Conservation (phyloP, 1,284 basidiomycete genomes). For the Amylostereum chailletii region DNA sequence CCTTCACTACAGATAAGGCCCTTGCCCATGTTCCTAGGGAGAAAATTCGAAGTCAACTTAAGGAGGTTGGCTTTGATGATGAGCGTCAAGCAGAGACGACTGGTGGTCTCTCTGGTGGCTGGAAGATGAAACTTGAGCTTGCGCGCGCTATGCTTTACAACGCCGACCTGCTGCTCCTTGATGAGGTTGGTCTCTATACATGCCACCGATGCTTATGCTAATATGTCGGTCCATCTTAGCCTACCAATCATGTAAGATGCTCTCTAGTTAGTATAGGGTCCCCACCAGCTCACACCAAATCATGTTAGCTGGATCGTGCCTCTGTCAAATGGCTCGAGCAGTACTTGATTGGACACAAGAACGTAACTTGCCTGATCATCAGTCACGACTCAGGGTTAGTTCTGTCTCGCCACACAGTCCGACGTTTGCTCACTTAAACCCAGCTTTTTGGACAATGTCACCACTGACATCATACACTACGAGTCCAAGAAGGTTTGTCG, state of each 20-base stretch:
- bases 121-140: slow-evolving; percentile 98
- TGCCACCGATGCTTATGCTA: not conserved
- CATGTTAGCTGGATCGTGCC: slow-evolving; percentile 67
- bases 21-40: slow-evolving; percentile 49
- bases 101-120: slow-evolving; percentile 91
- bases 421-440: slow-evolving; percentile 2
- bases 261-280: slow-evolving; percentile 1
- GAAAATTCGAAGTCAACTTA: slow-evolving; percentile 72
- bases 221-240: slow-evolving; percentile 33
- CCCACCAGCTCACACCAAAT: slow-evolving; percentile 11
- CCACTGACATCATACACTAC: slow-evolving; percentile 98
- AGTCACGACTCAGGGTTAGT: slow-evolving; percentile 94
- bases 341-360: slow-evolving; percentile 75
- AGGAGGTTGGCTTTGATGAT: slow-evolving; percentile 89
- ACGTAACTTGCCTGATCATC: slow-evolving; percentile 90
- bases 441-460: slow-evolving; percentile 93
- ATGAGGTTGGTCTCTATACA: slow-evolving; percentile 44
- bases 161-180: slow-evolving; percentile 88
- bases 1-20: slow-evolving; percentile 40
- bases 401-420: slow-evolving; percentile 2
- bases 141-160: slow-evolving; percentile 95
- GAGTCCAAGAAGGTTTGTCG: slow-evolving; percentile 77
- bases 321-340: slow-evolving; percentile 94
- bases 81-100: slow-evolving; percentile 81
- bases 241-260: slow-evolving; percentile 80